Conservation (phyloP, 2,329 filamentous ascomycete genomes). For the Colletotrichum tabaci region DNA sequence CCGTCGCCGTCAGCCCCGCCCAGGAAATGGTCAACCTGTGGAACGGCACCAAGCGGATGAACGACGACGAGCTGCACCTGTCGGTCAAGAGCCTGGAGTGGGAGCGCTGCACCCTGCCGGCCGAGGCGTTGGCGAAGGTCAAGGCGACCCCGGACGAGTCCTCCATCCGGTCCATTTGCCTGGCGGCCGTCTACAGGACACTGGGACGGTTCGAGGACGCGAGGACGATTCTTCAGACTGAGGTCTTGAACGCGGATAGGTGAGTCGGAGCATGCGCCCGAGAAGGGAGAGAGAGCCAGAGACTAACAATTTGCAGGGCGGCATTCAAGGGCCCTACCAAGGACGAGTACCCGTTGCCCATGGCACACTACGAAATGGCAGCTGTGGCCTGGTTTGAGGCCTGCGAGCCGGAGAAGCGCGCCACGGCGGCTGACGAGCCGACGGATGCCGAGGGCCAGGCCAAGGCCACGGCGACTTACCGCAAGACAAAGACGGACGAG, state of each 20-base stretch:
- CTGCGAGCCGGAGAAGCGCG: conserved; percentile 53
- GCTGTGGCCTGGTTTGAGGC: conserved; percentile 84
- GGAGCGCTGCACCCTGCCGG: conserved; percentile 69
- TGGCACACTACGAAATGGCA: conserved; percentile 89
- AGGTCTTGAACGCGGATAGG: conserved; percentile 77
- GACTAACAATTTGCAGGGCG: conserved; percentile 52
- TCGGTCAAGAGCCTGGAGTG: conserved; percentile 76
- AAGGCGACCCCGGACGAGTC: conserved; percentile 71
- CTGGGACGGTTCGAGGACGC: conserved; percentile 76
- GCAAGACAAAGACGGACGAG: conserved; percentile 67
- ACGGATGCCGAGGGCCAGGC: conserved; percentile 31
- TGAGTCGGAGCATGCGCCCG: conserved; percentile 49
- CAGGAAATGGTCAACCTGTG: conserved; percentile 96
- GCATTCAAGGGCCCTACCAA: conserved; percentile 72
- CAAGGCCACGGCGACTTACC: conserved; percentile 55
- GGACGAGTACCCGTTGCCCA: conserved; percentile 81
- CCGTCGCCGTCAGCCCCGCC: conserved; percentile 83
- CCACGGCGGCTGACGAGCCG: conserved; percentile 52
- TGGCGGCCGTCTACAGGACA: conserved; percentile 76
- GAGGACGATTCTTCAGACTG: conserved; percentile 72
- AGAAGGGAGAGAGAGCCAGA: background rate
- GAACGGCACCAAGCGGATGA: conserved; percentile 91
- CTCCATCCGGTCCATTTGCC: conserved; percentile 77
- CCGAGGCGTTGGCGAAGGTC: conserved; percentile 60
- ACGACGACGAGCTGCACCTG: conserved; percentile 71